Percentiles rank a stretch among this genome's conserved stretches.
Evolutionary conservation across 306 rosid species (phyloP).

Genomic region (Dryas octopetala): DNA sequence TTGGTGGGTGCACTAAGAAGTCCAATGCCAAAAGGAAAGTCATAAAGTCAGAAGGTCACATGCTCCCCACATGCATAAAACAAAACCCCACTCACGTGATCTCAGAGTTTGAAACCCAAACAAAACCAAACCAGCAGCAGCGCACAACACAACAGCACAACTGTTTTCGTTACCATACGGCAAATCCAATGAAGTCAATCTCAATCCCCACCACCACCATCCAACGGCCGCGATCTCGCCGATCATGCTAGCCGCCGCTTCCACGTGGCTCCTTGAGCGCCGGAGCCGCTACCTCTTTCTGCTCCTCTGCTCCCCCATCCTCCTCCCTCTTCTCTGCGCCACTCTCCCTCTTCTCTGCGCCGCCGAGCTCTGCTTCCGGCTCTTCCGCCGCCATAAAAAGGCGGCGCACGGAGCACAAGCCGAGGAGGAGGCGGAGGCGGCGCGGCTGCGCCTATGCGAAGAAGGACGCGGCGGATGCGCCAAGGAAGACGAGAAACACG

Average conservation of each 20-base stretch:
- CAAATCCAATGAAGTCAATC: slow-evolving; percentile 1
- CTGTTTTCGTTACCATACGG: not conserved
- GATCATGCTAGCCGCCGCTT: slow-evolving; percentile 33
- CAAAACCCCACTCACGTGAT: not conserved
- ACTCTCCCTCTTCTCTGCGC: slow-evolving; percentile 39
- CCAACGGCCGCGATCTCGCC: not conserved
- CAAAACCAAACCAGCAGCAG: not conserved
- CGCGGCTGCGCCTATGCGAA: slow-evolving; percentile 36
- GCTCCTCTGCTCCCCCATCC: slow-evolving; percentile 32
- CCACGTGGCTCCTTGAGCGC: slow-evolving; percentile 36
- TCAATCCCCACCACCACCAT: not conserved
- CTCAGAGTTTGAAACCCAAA: not conserved
- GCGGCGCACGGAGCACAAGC: not conserved
- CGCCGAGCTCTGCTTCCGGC: slow-evolving; percentile 32
- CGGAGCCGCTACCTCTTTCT: slow-evolving; percentile 31
- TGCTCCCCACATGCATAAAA: not conserved
- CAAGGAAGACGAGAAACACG: slow-evolving; percentile 9
- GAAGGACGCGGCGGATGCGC: slow-evolving; percentile 26
- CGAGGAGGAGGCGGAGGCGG: slow-evolving; percentile 10
- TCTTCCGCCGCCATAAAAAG: slow-evolving; percentile 20
- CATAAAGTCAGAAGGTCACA: not conserved
- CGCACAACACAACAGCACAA: not conserved
- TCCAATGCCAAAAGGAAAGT: not conserved
- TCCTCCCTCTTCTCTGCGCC: slow-evolving; percentile 38
- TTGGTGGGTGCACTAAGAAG: no score